A percentile compares a stretch with the other conserved stretches of the same genome.
phyloP scores from a whole-genome alignment of 129 eudicot species.

The Chrysanthemum lavandulifolium region DNA sequence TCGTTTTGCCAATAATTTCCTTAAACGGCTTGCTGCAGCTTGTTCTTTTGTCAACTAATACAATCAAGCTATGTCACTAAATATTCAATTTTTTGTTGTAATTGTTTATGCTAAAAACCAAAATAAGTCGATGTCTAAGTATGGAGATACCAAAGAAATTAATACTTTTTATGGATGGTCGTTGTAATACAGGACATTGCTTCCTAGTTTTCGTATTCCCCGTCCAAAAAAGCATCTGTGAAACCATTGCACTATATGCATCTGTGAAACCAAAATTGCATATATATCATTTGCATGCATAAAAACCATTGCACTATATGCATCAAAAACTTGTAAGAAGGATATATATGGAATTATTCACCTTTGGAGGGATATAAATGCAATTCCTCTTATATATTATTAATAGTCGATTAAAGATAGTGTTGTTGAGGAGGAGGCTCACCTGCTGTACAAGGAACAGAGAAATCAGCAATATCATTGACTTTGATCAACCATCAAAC shows the following conservation, averaged over 20 bases:
- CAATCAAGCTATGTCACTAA: neutral
- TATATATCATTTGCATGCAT: too few species aligned
- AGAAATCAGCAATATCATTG: slow-evolving; percentile 59
- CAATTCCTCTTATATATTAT: neutral
- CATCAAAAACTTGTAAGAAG: too few species aligned
- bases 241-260: neutral
- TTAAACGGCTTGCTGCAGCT: neutral
- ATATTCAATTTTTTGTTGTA: neutral
- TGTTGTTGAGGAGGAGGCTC: slow-evolving; percentile 61
- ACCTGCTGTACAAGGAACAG: slow-evolving; percentile 76
- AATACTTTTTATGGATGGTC: slow-evolving; percentile 3
- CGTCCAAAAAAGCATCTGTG: slow-evolving; percentile 31
- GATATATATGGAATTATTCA: too few species aligned
- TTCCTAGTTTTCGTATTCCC: slow-evolving; percentile 20
- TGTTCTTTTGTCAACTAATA: neutral
- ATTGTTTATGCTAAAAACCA: slow-evolving; percentile 3
- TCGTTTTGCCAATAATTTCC: too few species aligned
- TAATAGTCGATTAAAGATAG: slow-evolving; percentile 28
- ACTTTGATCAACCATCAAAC: slow-evolving; percentile 69
- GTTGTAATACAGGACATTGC: slow-evolving; percentile 19
- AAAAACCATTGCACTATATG: too few species aligned
- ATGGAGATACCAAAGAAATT: slow-evolving; percentile 26
- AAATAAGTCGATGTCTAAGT: neutral
- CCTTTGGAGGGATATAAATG: too few species aligned
- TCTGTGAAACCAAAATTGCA: too few species aligned